Percentiles rank a stretch among this genome's conserved stretches.
Conservation (phyloP, 495 filamentous ascomycete species). For the Schizothecium vesticola region DNA sequence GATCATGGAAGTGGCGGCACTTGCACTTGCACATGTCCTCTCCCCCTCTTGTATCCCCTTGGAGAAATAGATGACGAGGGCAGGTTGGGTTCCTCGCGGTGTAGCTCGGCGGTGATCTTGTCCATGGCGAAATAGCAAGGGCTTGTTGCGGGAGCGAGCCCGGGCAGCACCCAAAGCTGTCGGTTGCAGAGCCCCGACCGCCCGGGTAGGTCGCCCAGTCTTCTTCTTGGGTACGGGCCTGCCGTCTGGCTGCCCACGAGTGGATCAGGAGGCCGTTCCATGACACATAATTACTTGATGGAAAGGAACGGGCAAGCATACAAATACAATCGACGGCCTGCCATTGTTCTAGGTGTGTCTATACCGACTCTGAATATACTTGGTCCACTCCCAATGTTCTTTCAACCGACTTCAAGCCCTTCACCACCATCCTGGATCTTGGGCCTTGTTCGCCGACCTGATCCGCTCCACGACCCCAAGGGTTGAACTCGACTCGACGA, state of each 20-base stretch:
- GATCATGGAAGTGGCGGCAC: not conserved
- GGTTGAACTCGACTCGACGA: not conserved
- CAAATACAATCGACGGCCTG: slow-evolving; percentile 18
- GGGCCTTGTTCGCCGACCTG: not conserved
- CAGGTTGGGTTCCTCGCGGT: not conserved
- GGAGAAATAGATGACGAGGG: not conserved
- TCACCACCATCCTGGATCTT: not conserved
- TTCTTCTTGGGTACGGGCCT: slow-evolving; percentile 11
- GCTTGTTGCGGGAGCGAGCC: no score
- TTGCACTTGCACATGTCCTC: not conserved
- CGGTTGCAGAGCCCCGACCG: slow-evolving; percentile 6
- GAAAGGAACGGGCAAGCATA: slow-evolving; percentile 27
- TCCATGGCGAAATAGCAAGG: not conserved
- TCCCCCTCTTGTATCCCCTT: not conserved
- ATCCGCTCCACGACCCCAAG: not conserved
- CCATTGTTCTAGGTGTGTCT: slow-evolving; percentile 6
- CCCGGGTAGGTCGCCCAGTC: not conserved
- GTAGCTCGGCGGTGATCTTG: not conserved
- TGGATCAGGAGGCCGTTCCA: slow-evolving; percentile 17
- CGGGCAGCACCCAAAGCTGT: not conserved
- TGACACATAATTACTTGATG: slow-evolving; percentile 53
- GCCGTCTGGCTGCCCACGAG: slow-evolving; percentile 1
- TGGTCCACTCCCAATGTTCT: not conserved
- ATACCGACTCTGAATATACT: not conserved
- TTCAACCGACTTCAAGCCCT: not conserved